phyloP scores from a whole-genome alignment of 2,329 filamentous ascomycete genomes.

The Cercospora sp. region DNA sequence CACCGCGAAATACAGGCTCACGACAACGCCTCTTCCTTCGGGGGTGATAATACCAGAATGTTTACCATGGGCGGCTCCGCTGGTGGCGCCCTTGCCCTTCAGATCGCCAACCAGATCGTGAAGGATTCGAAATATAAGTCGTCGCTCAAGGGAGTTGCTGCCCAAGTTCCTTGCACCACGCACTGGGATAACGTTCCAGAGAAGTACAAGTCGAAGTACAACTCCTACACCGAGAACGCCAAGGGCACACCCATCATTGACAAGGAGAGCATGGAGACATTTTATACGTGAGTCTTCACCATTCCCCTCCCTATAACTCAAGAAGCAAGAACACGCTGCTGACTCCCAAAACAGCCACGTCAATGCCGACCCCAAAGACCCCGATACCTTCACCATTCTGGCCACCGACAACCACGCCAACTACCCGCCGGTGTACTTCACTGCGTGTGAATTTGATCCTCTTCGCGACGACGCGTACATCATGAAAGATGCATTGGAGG shows the following conservation, averaged over 20 bases:
- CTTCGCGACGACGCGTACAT: slow-evolving; percentile 54
- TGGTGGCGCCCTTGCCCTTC: slow-evolving; percentile 29
- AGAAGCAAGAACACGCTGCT: not conserved
- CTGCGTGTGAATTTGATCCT: slow-evolving; percentile 53
- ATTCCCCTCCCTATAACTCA: not conserved
- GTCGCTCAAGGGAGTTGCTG: slow-evolving; percentile 37
- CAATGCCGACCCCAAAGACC: slow-evolving; percentile 27
- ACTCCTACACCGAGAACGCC: slow-evolving; percentile 27
- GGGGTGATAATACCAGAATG: slow-evolving; percentile 26
- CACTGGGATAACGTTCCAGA: slow-evolving; percentile 32
- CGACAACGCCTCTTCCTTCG: slow-evolving; percentile 29
- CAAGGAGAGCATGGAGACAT: slow-evolving; percentile 29
- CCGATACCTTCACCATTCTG: slow-evolving; percentile 26
- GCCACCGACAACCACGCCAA: slow-evolving; percentile 28
- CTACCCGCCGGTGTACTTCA: slow-evolving; percentile 52
- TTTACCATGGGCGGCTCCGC: slow-evolving; percentile 35
- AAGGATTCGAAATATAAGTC: slow-evolving; percentile 27
- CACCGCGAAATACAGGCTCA: slow-evolving; percentile 19
- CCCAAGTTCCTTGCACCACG: slow-evolving; percentile 42
- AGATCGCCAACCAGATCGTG: slow-evolving; percentile 28
- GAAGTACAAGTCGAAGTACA: slow-evolving; percentile 30
- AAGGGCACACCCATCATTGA: slow-evolving; percentile 28
- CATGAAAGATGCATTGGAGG: slow-evolving; percentile 51
- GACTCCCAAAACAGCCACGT: slow-evolving; percentile 17
- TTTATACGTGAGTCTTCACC: slow-evolving; percentile 21